phyloP scores from a whole-genome alignment of 163 green algal species.

The Coccomyxa subellipsoidea region DNA sequence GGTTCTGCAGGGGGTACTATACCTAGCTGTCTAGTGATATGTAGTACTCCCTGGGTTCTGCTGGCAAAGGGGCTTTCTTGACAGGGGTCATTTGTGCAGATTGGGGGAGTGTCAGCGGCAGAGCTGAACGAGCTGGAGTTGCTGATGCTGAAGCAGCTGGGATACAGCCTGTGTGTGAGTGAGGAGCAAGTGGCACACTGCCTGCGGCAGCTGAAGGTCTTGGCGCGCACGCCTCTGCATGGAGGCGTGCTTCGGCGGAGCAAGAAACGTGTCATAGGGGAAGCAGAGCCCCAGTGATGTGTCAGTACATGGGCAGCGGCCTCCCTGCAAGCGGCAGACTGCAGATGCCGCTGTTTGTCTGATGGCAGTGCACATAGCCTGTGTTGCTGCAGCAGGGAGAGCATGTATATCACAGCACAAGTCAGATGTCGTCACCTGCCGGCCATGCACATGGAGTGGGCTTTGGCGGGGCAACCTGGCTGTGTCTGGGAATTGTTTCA shows the following conservation, averaged over 20 bases:
- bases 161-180: constrained; percentile 56
- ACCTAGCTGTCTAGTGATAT: no score
- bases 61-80: not conserved
- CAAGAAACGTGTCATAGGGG: not conserved
- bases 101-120: constrained; percentile 58
- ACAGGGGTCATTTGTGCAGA: constrained; percentile 1
- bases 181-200: not conserved
- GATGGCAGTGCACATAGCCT: no score
- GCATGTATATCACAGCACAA: no score
- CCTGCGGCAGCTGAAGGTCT: constrained; percentile 1
- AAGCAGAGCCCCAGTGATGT: not conserved
- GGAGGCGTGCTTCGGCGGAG: not conserved
- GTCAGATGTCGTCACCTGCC: no score
- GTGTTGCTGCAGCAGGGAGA: no score
- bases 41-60: no score
- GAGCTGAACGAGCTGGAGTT: constrained; percentile 80
- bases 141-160: constrained; percentile 67
- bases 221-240: not conserved
- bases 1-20: not conserved
- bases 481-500: no score
- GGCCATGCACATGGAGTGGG: no score
- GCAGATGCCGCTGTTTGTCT: no score
- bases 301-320: not conserved
- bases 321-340: no score
- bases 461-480: no score